A percentile compares a stretch with the other conserved stretches of the same genome.
phyloP scores from a whole-genome alignment of 2,329 filamentous ascomycete genomes.

The Magnaporthiopsis poae region DNA sequence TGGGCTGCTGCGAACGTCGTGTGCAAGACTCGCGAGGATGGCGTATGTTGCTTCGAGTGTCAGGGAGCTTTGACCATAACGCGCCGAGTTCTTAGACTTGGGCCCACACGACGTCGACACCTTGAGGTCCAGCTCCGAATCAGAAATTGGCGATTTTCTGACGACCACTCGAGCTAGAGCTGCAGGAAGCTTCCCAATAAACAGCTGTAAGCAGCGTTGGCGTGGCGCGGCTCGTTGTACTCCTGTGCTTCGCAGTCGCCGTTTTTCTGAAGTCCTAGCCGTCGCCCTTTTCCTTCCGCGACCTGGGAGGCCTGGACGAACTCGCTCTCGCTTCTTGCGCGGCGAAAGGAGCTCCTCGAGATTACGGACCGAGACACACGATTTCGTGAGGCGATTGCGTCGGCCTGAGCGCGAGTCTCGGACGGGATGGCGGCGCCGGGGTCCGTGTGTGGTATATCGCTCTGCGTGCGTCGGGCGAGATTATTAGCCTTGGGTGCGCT shows the following conservation, averaged over 20 bases:
- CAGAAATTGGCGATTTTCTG: not conserved
- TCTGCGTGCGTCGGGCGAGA: not conserved
- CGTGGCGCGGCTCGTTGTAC: not conserved
- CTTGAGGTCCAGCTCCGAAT: not conserved
- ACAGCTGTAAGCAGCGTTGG: not conserved
- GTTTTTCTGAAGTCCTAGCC: not conserved
- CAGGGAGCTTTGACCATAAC: not conserved
- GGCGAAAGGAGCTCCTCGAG: not conserved
- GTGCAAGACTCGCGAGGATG: not conserved
- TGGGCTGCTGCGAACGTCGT: not conserved
- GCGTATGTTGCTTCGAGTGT: not conserved
- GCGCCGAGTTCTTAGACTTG: not conserved
- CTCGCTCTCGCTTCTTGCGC: not conserved
- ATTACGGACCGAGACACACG: not conserved
- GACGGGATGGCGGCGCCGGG: not conserved
- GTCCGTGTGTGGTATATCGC: not conserved
- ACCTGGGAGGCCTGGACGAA: not conserved
- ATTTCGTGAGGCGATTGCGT: not conserved
- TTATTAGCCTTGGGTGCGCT: not conserved
- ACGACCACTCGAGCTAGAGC: not conserved
- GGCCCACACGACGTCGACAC: not conserved
- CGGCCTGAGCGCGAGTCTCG: too few relatives aligned
- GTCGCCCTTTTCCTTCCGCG: not conserved
- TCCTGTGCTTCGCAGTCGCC: not conserved
- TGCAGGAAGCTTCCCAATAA: not conserved